Base-by-base conservation (phyloP, 495 filamentous ascomycete species). In the Aspergillus kassunensis region DNA sequence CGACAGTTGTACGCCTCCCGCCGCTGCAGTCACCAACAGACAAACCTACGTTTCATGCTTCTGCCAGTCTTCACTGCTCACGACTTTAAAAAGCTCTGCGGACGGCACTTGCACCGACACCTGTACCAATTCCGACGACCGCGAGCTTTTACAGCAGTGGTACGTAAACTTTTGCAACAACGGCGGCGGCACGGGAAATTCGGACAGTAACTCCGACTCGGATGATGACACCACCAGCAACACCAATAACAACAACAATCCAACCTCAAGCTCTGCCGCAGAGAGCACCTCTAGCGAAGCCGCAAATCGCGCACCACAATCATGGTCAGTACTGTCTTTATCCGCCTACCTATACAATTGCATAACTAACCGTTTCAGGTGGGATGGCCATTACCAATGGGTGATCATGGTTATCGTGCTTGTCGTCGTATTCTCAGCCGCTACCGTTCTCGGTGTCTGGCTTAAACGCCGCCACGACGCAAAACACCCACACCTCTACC, bases 381-480 rank as follows among this genome's bases (percentile, higher is more conserved):
- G 73, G 62, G 65, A 66, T 34, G 61, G 65, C 9, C 79, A 81
- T 54, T 80, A 75, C 63, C 55, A 64, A 53, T 80, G 77, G 78
- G 64, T 81, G 4, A 61, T 80, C 51, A 70, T 84, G 75, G 27
- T 80, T n/a, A 75, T 80, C 44, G 65, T 81, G 21, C 63, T 81
- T 10, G 53, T 67, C 24, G 31, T 80, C 43, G 78, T 68, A n/a
- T 76, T 81, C 54, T 44, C 51, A 16, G 41, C 57, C 36, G 48
- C 79, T 50, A 62, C 69, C 36, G 49, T 67, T 3, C 30, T 64
- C 0, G 75, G 68, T 9, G 54, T 71, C 27, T 76, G 70, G 65
- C 58, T 77, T 18, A 78, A 78, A 47, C 74, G 75, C 19, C 76
- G 74, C 21, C 68, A 78, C 60, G 72, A 77, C 44, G 65, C 65